Base-by-base conservation (phyloP, 345 rosid species). In the Ailanthus altissimus region DNA sequence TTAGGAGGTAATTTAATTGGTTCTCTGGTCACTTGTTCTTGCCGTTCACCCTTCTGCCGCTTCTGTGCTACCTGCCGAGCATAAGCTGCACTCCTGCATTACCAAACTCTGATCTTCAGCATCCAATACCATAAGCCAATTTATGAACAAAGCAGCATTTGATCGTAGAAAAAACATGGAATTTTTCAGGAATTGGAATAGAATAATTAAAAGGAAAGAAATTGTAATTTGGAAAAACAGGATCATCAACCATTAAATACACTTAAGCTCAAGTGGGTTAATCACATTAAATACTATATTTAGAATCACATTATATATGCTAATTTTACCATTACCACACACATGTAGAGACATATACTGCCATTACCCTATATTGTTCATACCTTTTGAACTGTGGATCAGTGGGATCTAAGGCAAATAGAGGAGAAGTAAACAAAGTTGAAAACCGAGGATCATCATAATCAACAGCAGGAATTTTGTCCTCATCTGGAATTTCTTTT, bases 351-450 rank as follows among this genome's bases (percentile, higher is more conserved):
- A n/a, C n/a, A n/a, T n/a, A n/a, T n/a, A n/a, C n/a, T n/a, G n/a
- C n/a, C n/a, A n/a, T n/a, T n/a, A 13, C 43, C 38, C 2, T 4
- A 32, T 6, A 53, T 1, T 21, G 15, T 53, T 26, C 12, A 59
- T 81, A 96, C 99, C 99, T 89, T 86, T 93, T 93, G 86, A 88
- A 96, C 80, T 90, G 94, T 46, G 99, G 99, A 83, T 96, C 89
- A 8, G 99, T 96, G 72, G 99, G 99, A 80, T 96, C 99, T 82
- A 93, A 81, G 56, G 97, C 93, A 85, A 77, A 96, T 65, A 78
- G 84, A 70, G 92, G 91, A 46, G 91, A 84, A 9, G 78, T 83
- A 79, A 87, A 80, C 73, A 86, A 74, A 77, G 87, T 85, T 26
- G 97, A 80, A 80, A 96, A 96, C 77, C 99, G 86, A 7, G 92